Evolutionary conservation across 2,329 filamentous ascomycete genomes (phyloP).

Genomic region (Pseudogymnoascus sp.): DNA sequence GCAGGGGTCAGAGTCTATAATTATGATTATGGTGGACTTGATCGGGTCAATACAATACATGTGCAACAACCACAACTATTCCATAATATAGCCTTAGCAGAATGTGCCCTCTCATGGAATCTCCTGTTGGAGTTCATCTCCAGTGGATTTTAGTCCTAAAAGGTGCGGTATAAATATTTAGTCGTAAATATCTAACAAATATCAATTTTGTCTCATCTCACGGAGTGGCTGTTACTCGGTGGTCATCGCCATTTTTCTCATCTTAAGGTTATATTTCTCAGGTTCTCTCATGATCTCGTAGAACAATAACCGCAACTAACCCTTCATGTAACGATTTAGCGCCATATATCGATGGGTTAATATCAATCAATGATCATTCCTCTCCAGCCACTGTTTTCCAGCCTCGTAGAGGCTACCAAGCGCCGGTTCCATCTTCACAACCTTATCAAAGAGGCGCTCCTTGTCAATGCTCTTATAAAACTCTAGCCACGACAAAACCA

Average conservation of each 20-base stretch:
- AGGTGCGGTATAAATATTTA: neutral
- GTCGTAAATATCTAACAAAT: neutral
- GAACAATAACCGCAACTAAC: no score
- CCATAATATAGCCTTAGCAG: neutral
- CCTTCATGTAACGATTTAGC: no score
- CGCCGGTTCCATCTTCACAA: slow-evolving; percentile 28
- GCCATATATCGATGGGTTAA: neutral
- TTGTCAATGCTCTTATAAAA: slow-evolving; percentile 35
- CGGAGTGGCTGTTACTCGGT: neutral
- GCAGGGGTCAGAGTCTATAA: neutral
- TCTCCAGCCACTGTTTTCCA: slow-evolving; percentile 21
- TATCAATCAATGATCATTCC: slow-evolving; percentile 22
- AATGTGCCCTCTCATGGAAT: neutral
- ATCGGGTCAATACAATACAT: neutral
- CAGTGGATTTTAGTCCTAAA: neutral
- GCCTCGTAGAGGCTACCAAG: slow-evolving; percentile 18
- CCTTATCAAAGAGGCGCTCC: slow-evolving; percentile 31
- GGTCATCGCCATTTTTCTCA: neutral
- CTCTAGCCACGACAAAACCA: slow-evolving; percentile 43
- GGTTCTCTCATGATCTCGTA: no score
- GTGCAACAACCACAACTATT: neutral
- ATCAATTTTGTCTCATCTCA: neutral
- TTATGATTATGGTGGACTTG: neutral
- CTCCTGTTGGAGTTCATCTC: neutral
- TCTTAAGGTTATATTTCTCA: no score